A percentile compares a stretch with the other conserved stretches of the same genome.
phyloP scores from a whole-genome alignment of 352 stramenopile genomes.

The Aphanomyces cochlioides region DNA sequence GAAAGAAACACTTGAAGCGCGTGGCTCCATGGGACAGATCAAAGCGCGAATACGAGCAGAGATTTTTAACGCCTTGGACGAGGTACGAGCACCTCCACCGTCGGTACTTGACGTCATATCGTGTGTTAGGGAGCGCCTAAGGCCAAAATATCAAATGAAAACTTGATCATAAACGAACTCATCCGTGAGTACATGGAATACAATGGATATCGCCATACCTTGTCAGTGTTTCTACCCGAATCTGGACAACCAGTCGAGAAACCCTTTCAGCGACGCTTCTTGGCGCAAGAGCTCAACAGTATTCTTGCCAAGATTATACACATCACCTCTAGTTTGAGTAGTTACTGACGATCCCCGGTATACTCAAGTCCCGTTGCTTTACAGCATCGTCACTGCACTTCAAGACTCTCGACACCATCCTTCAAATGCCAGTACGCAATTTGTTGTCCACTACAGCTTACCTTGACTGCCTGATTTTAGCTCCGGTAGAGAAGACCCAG shows the following conservation, averaged over 20 bases:
- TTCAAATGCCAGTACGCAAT: neutral
- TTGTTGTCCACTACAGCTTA: no score
- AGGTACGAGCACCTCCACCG: constrained; percentile 38
- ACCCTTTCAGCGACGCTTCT: constrained; percentile 73
- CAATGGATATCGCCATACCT: constrained; percentile 88
- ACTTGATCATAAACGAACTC: constrained; percentile 93
- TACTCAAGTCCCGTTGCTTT: constrained; percentile 72
- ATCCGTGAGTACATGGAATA: constrained; percentile 93
- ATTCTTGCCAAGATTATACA: neutral
- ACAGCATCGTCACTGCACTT: constrained; percentile 60
- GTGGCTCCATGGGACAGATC: constrained; percentile 73
- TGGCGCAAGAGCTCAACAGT: constrained; percentile 79
- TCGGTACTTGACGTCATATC: neutral
- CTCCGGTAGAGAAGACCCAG: no score
- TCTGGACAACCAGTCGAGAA: constrained; percentile 76
- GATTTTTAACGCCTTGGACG: constrained; percentile 79
- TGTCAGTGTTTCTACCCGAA: constrained; percentile 85
- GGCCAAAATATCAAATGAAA: constrained; percentile 87
- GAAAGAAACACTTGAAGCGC: constrained; percentile 77
- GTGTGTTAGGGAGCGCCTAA: constrained; percentile 42
- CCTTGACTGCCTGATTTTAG: no score
- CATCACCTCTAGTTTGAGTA: constrained; percentile 30
- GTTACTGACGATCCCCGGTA: constrained; percentile 64
- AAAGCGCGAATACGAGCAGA: constrained; percentile 80
- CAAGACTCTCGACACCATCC: constrained; percentile 21